Base-by-base conservation (phyloP, 805 yeast genomes). In the fission yeast (Schizosaccharomyces pombe) region DNA sequence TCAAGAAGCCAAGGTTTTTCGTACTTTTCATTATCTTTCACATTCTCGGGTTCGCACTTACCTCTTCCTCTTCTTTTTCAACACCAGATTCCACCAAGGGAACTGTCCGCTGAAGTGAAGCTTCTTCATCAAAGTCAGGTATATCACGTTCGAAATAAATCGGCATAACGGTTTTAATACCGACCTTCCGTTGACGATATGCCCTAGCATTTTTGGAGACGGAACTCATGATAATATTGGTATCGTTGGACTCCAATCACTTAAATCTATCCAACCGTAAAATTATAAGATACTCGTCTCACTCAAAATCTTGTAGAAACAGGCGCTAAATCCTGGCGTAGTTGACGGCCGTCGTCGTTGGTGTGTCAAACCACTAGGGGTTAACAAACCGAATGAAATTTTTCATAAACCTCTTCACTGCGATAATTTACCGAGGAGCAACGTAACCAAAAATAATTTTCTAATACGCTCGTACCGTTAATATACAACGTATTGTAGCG, bases 21-120 rank as follows among this genome's bases (percentile, higher is more conserved):
- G n/a, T n/a, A n/a, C n/a, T n/a, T n/a, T n/a, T n/a, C n/a, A n/a
- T n/a, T n/a, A n/a, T n/a, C n/a, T n/a, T n/a, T n/a, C n/a, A n/a
- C n/a, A n/a, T n/a, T n/a, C n/a, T n/a, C n/a, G n/a, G n/a, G n/a
- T n/a, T n/a, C n/a, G n/a, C 19, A 43, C 49, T 6, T 43, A 60
- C 62, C 61, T 85, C 94, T 67, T 91, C 98, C 67, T 91, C 98
- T 60, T 83, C 85, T 65, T 91, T 91, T 63, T 91, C 98, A 47
- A 91, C 98, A 68, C 98, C 98, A 5, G 97, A 89, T 62, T 91
- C 98, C 47, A 91, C 76, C 57, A 85, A 85, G 62, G 85, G 85
- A 31, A 84, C 68, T 58, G 89, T 95, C 47, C 97, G 77, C 65
- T 82, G 94, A 19, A 26, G 31, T 61, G 79, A 82, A 43, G 77